These are phyloP conservation scores for Penicillium taxi DNA, from an alignment of 495 filamentous ascomycete genomes.

Conservation along the genomic window DNA sequence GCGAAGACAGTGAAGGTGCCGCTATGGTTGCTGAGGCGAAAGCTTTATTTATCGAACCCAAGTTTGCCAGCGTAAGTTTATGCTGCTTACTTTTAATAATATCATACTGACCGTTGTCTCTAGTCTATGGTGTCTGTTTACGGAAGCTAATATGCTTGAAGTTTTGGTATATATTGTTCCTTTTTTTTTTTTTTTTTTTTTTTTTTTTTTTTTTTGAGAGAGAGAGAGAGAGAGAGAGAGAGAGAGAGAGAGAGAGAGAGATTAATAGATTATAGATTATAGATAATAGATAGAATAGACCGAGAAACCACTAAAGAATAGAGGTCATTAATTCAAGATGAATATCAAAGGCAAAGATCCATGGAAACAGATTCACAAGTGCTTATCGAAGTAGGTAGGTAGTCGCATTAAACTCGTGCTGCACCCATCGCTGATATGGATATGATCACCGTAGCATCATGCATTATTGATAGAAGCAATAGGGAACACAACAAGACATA, in stretches of 20 bases:
- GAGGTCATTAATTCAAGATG: too few relatives aligned
- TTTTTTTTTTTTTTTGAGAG: not conserved
- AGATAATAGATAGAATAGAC: too few relatives aligned
- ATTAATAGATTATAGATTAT: too few relatives aligned
- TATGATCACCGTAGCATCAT: too few relatives aligned
- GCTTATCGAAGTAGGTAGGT: too few relatives aligned
- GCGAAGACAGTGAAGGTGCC: slow-evolving; percentile 44
- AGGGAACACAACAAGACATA: too few relatives aligned
- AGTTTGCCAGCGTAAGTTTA: slow-evolving; percentile 56
- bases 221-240: slow-evolving; percentile 1
- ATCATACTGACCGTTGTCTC: slow-evolving; percentile 10
- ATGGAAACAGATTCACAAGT: too few relatives aligned
- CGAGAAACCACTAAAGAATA: too few relatives aligned
- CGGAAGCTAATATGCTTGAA: slow-evolving; percentile 12
- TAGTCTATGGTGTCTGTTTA: slow-evolving; percentile 38
- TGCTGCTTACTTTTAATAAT: not conserved
- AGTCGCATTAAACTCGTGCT: too few relatives aligned
- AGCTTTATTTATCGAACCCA: slow-evolving; percentile 85
- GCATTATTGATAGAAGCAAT: too few relatives aligned
- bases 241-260: not conserved
- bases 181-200: not conserved
- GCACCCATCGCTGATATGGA: too few relatives aligned
- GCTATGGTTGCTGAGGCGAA: slow-evolving; percentile 64
- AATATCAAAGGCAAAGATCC: too few relatives aligned
- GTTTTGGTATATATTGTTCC: not conserved